Conservation (phyloP, 1,284 basidiomycete species). For the Exobasidium cylindrosporum region DNA sequence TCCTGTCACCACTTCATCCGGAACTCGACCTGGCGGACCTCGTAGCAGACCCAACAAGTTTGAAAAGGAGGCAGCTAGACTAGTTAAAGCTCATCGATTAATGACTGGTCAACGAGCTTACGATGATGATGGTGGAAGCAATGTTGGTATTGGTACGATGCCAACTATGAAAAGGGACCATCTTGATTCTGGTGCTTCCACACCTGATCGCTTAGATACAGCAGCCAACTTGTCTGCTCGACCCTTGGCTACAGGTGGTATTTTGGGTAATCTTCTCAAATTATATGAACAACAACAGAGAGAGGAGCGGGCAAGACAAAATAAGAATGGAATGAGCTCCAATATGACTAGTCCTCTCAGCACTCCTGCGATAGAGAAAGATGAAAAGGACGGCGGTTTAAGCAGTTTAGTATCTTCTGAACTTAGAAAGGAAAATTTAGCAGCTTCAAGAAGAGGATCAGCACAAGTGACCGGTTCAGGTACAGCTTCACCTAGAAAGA, state of each 20-base stretch:
- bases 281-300: constrained; percentile 52
- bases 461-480: neutral
- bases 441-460: neutral
- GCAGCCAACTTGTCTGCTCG: constrained; percentile 44
- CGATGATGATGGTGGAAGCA: constrained; percentile 24
- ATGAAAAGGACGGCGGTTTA: neutral
- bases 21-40: constrained; percentile 35
- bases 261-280: constrained; percentile 50
- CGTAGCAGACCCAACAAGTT: constrained; percentile 38
- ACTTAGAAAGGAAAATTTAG: neutral
- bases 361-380: constrained; percentile 19
- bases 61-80: constrained; percentile 45
- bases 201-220: constrained; percentile 47
- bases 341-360: constrained; percentile 27
- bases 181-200: constrained; percentile 41
- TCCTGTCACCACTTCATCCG: constrained; percentile 50
- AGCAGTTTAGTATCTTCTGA: constrained; percentile 10
- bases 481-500: neutral
- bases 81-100: constrained; percentile 48
- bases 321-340: constrained; percentile 14
- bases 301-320: constrained; percentile 18
- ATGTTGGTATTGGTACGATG: constrained; percentile 19
- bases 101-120: constrained; percentile 14
- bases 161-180: constrained; percentile 33
- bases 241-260: constrained; percentile 40